Percentiles rank a stretch among this genome's conserved stretches.
Conservation (phyloP, 2,329 filamentous ascomycete genomes). For the Fusarium albidum region DNA sequence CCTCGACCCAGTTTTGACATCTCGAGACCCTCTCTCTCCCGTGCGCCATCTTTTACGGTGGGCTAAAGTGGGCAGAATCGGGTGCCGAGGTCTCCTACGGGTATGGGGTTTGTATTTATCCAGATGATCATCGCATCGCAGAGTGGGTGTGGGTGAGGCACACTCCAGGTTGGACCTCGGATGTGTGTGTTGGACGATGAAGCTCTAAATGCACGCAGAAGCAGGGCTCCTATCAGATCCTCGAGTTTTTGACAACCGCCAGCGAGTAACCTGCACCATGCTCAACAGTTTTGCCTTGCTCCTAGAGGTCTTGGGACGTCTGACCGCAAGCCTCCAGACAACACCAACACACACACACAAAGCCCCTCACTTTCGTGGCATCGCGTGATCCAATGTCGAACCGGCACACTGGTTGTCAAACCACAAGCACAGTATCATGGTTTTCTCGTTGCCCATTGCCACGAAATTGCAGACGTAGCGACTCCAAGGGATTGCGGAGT, state of each 20-base stretch:
- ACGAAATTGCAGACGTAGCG: conserved; percentile 1
- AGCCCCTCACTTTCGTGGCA: neutral
- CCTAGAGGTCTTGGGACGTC: neutral
- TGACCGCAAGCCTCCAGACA: neutral
- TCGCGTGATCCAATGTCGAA: conserved; percentile 11
- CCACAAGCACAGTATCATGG: conserved; percentile 1
- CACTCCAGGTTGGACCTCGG: conserved; percentile 1
- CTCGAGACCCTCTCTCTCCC: conserved; percentile 23
- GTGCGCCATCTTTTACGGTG: conserved; percentile 18
- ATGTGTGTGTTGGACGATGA: neutral
- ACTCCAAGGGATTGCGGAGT: conserved; percentile 1
- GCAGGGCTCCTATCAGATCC: neutral
- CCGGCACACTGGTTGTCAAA: neutral
- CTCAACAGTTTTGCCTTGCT: conserved; percentile 4
- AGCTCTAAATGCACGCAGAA: neutral
- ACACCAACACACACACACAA: neutral
- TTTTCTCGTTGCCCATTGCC: conserved; percentile 4
- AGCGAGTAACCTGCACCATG: conserved; percentile 4
- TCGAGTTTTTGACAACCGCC: conserved; percentile 17
- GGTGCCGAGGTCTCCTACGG: conserved; percentile 21
- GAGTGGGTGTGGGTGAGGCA: conserved; percentile 8
- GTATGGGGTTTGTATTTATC: no score
- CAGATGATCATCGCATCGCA: conserved; percentile 13
- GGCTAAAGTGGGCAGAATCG: conserved; percentile 19
- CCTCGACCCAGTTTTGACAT: conserved; percentile 27